Evolutionary conservation across 2,329 filamentous ascomycete genomes (phyloP).

Genomic region (Penicillium occitanis): DNA sequence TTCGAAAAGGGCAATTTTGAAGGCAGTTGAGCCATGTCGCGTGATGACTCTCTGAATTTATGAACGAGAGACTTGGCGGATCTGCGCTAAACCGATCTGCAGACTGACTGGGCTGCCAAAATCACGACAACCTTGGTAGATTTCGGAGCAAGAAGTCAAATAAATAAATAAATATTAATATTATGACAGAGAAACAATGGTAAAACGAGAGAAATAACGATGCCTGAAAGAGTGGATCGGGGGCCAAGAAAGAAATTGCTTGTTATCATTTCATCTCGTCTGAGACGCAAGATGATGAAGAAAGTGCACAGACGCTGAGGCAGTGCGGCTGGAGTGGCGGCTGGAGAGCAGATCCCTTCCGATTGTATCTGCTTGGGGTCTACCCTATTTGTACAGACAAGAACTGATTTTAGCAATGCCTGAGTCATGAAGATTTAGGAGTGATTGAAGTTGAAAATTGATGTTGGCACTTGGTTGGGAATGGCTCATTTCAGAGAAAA

Average conservation of each 20-base stretch:
- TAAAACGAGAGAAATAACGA: not conserved
- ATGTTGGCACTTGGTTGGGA: not conserved
- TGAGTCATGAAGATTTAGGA: not conserved
- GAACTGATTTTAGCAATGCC: not conserved
- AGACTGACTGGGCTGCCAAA: not conserved
- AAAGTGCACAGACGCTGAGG: not conserved
- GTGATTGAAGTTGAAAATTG: not conserved
- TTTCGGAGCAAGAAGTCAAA: not conserved
- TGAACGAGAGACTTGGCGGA: not conserved
- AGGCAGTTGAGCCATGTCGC: slow-evolving; percentile 33
- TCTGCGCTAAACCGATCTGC: slow-evolving; percentile 2
- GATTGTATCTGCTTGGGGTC: not conserved
- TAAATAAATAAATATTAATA: not conserved
- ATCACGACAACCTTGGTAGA: not conserved
- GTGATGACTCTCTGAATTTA: not conserved
- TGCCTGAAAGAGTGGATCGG: slow-evolving; percentile 3
- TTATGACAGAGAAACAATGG: not conserved
- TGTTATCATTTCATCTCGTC: not conserved
- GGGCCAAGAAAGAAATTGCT: not conserved
- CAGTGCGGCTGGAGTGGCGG: not conserved
- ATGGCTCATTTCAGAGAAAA: not conserved
- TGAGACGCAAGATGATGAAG: not conserved
- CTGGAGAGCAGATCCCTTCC: not conserved
- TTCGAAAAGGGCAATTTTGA: slow-evolving; percentile 55
- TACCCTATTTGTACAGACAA: not conserved